These are phyloP conservation scores for Lolium perenne DNA, from an alignment of 176 grass and related monocot genomes.

Conservation along the genomic window DNA sequence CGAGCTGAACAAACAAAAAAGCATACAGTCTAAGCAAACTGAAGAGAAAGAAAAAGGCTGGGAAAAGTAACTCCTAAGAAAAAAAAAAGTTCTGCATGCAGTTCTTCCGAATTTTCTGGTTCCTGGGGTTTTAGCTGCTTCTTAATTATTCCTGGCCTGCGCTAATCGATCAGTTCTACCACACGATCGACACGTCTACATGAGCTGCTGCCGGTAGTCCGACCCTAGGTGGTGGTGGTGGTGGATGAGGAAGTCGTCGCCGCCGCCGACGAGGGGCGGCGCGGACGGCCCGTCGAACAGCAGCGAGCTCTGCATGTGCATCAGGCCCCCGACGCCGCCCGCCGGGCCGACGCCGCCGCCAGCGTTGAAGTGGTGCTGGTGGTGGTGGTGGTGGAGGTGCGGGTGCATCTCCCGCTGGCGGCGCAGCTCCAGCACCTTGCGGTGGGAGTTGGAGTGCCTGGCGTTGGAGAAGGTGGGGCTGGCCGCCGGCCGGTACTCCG, in stretches of 20 bases:
- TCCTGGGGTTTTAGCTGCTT: conserved; percentile 44
- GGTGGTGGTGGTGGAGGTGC: conserved; percentile 41
- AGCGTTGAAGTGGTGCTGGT: conserved; percentile 21
- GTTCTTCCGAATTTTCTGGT: conserved; percentile 29
- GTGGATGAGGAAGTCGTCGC: conserved; percentile 73
- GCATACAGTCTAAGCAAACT: conserved; percentile 39
- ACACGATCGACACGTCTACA: conserved; percentile 50
- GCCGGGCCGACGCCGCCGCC: conserved; percentile 4
- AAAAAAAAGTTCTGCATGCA: conserved; percentile 27
- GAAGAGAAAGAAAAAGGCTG: not conserved
- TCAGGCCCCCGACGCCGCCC: conserved; percentile 12
- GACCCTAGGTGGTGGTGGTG: conserved; percentile 68
- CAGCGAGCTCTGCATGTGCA: conserved; percentile 41
- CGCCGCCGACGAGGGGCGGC: not conserved
- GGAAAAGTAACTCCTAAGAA: conserved; percentile 50
- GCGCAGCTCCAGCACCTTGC: conserved; percentile 91
- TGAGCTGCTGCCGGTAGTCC: conserved; percentile 75
- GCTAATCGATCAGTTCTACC: conserved; percentile 56
- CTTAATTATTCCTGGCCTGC: conserved; percentile 69
- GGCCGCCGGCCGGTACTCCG: conserved; percentile 89
- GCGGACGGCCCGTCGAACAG: conserved; percentile 46
- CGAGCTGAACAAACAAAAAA: conserved; percentile 36
- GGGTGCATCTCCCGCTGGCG: conserved; percentile 74
- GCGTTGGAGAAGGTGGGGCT: conserved; percentile 83
- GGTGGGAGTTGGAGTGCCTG: conserved; percentile 97